Base-by-base conservation (phyloP, 345 rosid genomes). In the Salix udensis region DNA sequence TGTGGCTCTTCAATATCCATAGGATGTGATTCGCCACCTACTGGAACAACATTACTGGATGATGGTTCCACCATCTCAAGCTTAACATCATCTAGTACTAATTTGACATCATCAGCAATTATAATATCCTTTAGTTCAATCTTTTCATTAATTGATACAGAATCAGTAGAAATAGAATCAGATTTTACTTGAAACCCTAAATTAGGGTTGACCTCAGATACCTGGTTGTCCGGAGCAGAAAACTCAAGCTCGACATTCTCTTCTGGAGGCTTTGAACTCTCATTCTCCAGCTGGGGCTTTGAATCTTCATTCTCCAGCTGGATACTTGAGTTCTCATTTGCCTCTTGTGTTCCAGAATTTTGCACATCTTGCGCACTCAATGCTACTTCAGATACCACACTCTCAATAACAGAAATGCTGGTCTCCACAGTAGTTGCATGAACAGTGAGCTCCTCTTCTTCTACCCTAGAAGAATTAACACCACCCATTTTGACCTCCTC, bases 161-260 rank as follows among this genome's bases (percentile, higher is more conserved):
- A 92, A 96, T 94, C 97, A 92, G 95, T 86, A 96, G 93, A 87
- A 91, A 96, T 84, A 90, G 97, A 90, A 92, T 91, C 95, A 91
- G 93, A 96, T 91, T 91, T 94, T 94, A 92, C 95, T 92, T 88
- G 97, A 90, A 84, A 87, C 92, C 97, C 99, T 89, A 91, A 85
- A 87, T 73, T 87, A 77, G 93, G 88, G 97, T 87, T 96, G 92
- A 94, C 98, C 92, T 91, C 97, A 85, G 98, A 89, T 96, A 96
- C 99, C 99, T 94, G 98, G 91, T 88, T 88, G 74, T 78, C 81
- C 34, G 82, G 84, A 75, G 97, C 83, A 94, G 97, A 80, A 37
- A 81, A 67, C 76, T 85, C 92, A 78, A 68, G 83, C 87, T 72
- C 14, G 81, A 80, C 88, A 82, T 86, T 89, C 73, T 88, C 81